These are phyloP conservation scores for Plasmodium relictum DNA, from an alignment of 169 alveolate genomes.

Conservation along the genomic window DNA sequence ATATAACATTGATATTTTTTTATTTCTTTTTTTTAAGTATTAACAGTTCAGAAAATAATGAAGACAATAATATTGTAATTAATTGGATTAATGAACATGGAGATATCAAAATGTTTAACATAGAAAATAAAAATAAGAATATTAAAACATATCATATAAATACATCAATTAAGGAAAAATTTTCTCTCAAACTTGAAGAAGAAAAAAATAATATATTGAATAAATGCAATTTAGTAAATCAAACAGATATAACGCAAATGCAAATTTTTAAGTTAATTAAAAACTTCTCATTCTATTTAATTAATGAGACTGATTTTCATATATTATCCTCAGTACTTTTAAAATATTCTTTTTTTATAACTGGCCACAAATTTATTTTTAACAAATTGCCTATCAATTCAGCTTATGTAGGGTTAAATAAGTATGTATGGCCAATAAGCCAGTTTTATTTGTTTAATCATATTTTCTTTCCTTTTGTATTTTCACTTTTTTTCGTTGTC, in stretches of 20 bases:
- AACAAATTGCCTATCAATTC: slow-evolving; percentile 28
- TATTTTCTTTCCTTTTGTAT: slow-evolving; percentile 45
- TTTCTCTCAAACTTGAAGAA: slow-evolving; percentile 12
- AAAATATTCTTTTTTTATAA: slow-evolving; percentile 56
- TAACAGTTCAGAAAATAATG: background rate
- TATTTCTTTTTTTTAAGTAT: slow-evolving; percentile 29
- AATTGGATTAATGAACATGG: slow-evolving; percentile 47
- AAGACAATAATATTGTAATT: slow-evolving; percentile 16
- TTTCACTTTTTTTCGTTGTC: slow-evolving; percentile 33
- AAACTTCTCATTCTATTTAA: slow-evolving; percentile 22
- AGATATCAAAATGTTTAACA: slow-evolving; percentile 5
- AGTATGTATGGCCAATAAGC: slow-evolving; percentile 62
- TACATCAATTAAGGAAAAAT: slow-evolving; percentile 52
- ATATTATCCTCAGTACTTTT: slow-evolving; percentile 48
- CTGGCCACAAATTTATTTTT: slow-evolving; percentile 61
- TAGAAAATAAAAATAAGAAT: background rate
- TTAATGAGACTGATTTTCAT: slow-evolving; percentile 60
- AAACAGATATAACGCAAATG: slow-evolving; percentile 30
- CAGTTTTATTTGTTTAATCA: slow-evolving; percentile 51
- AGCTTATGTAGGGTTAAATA: slow-evolving; percentile 45
- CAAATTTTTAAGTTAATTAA: slow-evolving; percentile 52
- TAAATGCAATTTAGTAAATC: background rate
- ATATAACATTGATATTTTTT: slow-evolving; percentile 36
- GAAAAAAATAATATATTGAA: slow-evolving; percentile 22
- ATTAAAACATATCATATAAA: background rate